A percentile compares a stretch with the other conserved stretches of the same genome.
Conservation (phyloP, 768 basidiomycete genomes). For the Podaxis sp. region DNA sequence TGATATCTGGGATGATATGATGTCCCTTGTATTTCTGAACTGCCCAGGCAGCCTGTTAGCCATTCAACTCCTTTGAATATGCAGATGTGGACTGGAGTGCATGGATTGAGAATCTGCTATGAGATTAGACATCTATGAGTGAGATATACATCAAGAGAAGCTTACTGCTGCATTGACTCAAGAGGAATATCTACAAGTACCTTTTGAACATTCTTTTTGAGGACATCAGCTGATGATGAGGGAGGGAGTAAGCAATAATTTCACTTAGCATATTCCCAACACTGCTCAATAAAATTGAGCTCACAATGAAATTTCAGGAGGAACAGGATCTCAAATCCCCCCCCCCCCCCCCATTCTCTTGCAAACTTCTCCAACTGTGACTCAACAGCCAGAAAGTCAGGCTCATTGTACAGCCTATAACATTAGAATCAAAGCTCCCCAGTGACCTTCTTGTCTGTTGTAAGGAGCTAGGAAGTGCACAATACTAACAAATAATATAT, state of each 20-base stretch:
- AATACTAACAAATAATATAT: too few species aligned
- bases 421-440: too few species aligned
- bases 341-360: constrained; percentile 16
- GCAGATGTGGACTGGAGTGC: constrained; percentile 22
- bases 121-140: background rate
- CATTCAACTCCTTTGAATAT: constrained; percentile 20
- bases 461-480: too few species aligned
- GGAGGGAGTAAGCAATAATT: constrained; percentile 12
- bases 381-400: constrained; percentile 29
- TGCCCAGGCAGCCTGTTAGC: constrained; percentile 27
- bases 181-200: constrained; percentile 14
- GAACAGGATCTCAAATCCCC: constrained; percentile 28
- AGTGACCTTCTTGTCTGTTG: too few species aligned
- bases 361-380: constrained; percentile 22
- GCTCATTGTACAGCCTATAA: constrained; percentile 28
- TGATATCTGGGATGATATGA: constrained; percentile 15
- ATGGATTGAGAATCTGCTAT: constrained; percentile 18
- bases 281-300: constrained; percentile 23
- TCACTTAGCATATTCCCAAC: constrained; percentile 21
- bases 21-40: constrained; percentile 21
- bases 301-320: constrained; percentile 31
- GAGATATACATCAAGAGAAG: background rate
- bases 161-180: constrained; percentile 5
- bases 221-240: constrained; percentile 11
- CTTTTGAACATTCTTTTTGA: constrained; percentile 12